Conservation (phyloP, 148 eudicot genomes). For the Tetragonia tetragonoides region DNA sequence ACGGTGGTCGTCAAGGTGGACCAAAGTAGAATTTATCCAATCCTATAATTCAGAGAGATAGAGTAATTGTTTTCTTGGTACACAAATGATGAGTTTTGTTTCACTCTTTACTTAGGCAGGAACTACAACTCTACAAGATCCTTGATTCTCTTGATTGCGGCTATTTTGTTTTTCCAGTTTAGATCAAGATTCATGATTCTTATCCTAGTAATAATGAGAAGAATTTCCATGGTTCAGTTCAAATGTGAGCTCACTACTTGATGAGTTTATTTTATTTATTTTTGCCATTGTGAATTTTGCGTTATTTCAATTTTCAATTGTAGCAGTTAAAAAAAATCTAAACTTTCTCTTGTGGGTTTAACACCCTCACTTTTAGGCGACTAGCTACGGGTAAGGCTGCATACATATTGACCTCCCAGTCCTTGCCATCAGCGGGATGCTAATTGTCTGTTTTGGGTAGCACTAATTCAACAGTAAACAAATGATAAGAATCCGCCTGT, state of each 20-base stretch:
- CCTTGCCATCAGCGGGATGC: too few relatives aligned
- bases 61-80: background rate
- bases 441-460: too few relatives aligned
- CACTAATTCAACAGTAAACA: background rate
- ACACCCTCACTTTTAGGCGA: too few relatives aligned
- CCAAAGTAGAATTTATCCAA: conserved; percentile 15
- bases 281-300: background rate
- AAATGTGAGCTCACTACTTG: too few relatives aligned
- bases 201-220: conserved; percentile 16
- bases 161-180: conserved; percentile 2
- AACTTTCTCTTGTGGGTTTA: too few relatives aligned
- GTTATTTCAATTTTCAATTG: background rate
- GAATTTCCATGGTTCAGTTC: too few relatives aligned
- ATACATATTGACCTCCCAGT: too few relatives aligned
- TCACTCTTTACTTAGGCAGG: background rate
- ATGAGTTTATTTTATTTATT: background rate
- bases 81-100: background rate
- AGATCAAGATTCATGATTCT: conserved; percentile 10
- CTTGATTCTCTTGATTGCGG: conserved; percentile 13
- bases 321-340: too few relatives aligned
- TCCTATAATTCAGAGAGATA: background rate
- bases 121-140: conserved; percentile 4
- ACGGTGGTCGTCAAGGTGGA: conserved; percentile 28
- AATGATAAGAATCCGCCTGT: background rate
- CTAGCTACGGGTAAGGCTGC: too few relatives aligned